Conservation (phyloP, 331 rosid genomes). For the Rosa hybrid region DNA sequence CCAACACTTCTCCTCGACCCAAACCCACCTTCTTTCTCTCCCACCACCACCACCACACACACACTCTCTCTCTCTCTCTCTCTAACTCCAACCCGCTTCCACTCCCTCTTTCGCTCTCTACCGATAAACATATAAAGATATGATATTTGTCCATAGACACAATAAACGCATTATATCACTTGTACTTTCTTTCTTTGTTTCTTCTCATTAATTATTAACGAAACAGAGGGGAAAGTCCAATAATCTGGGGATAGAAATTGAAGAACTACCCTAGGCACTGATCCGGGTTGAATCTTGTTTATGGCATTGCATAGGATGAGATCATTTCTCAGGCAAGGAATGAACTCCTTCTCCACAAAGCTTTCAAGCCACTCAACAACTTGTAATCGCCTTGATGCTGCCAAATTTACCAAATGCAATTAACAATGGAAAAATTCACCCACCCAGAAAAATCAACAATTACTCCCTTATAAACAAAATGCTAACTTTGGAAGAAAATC, state of each 20-base stretch:
- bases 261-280: conserved; percentile 68
- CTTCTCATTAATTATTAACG: neutral
- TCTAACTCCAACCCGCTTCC: too few relatives aligned
- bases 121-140: neutral
- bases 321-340: conserved; percentile 95
- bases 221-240: neutral
- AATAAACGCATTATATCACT: neutral
- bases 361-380: conserved; percentile 83
- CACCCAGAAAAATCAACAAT: too few relatives aligned
- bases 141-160: neutral
- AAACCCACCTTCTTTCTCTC: too few relatives aligned
- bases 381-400: conserved; percentile 86
- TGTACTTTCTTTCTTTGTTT: neutral
- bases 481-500: neutral
- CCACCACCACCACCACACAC: too few relatives aligned
- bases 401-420: conserved; percentile 15
- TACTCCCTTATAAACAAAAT: neutral
- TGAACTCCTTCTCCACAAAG: conserved; percentile 73
- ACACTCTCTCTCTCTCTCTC: too few relatives aligned
- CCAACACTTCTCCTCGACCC: too few relatives aligned
- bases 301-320: conserved; percentile 73
- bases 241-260: conserved; percentile 2
- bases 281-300: conserved; percentile 93
- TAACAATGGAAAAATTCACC: neutral
- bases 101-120: too few relatives aligned